phyloP scores from a whole-genome alignment of 1,139 yeast species.

The Scheffersomyces cryptocercus region DNA sequence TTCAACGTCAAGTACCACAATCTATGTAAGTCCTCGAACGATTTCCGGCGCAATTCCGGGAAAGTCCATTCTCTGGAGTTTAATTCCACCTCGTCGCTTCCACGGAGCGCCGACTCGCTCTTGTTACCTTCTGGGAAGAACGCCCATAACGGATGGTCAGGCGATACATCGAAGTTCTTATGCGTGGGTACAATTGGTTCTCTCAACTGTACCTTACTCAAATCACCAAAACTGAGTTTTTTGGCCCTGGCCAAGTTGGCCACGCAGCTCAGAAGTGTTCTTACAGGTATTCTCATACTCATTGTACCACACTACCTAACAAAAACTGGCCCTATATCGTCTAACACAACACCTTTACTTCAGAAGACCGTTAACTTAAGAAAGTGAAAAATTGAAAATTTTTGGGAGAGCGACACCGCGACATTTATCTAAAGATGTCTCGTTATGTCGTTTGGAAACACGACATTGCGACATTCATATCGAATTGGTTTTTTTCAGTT shows the following conservation, averaged over 20 bases:
- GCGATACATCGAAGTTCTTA: constrained; percentile 67
- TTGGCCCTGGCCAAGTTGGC: constrained; percentile 21
- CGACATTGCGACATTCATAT: too few relatives aligned
- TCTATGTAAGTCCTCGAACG: constrained; percentile 87
- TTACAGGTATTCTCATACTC: constrained; percentile 2
- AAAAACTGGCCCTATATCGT: too few relatives aligned
- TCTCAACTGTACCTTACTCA: constrained; percentile 50
- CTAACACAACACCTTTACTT: too few relatives aligned
- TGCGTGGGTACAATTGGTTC: constrained; percentile 88
- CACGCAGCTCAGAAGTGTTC: constrained; percentile 21
- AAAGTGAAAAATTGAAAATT: too few relatives aligned
- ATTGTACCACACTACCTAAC: too few relatives aligned
- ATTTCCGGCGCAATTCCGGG: constrained; percentile 85
- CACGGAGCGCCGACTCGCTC: constrained; percentile 56
- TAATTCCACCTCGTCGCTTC: constrained; percentile 54
- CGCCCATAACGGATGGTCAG: constrained; percentile 94
- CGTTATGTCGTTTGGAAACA: too few relatives aligned
- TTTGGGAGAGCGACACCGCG: too few relatives aligned
- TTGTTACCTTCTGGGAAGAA: constrained; percentile 65
- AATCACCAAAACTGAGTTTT: constrained; percentile 30
- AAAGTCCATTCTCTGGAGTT: constrained; percentile 82
- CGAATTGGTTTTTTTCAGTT: too few relatives aligned
- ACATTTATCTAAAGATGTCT: too few relatives aligned
- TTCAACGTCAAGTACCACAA: constrained; percentile 86
- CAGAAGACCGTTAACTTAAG: too few relatives aligned